Conservation (phyloP, 1,284 basidiomycete genomes). For the Heliocybe sulcata region DNA sequence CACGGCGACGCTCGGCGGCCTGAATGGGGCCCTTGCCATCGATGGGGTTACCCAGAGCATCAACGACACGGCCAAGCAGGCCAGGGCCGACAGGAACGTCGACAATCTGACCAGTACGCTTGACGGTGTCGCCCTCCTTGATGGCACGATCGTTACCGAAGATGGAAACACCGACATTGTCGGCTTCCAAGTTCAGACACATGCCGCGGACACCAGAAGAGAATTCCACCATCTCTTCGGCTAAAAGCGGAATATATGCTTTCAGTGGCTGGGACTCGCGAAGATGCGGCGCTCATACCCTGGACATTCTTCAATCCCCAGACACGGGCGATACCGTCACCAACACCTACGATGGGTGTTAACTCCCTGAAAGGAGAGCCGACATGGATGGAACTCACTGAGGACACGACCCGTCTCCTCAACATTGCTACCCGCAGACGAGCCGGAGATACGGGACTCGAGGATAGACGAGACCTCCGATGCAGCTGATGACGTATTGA, state of each 20-base stretch:
- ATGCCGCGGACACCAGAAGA: slow-evolving; percentile 97
- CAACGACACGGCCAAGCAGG: slow-evolving; percentile 97
- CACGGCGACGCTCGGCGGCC: slow-evolving; percentile 88
- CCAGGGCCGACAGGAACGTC: slow-evolving; percentile 97
- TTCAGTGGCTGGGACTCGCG: slow-evolving; percentile 9
- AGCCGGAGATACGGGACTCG: slow-evolving; percentile 96
- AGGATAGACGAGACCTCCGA: slow-evolving; percentile 99
- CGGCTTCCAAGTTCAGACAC: slow-evolving; percentile 99
- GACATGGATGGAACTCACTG: slow-evolving; percentile 50
- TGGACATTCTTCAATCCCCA: slow-evolving; percentile 92
- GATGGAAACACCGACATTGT: slow-evolving; percentile 99
- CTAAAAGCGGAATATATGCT: slow-evolving; percentile 28
- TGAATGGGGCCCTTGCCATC: slow-evolving; percentile 99
- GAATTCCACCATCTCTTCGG: slow-evolving; percentile 99
- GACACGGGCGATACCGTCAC: slow-evolving; percentile 99
- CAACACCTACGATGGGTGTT: slow-evolving; percentile 63
- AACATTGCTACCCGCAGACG: slow-evolving; percentile 86
- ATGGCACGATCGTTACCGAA: slow-evolving; percentile 99
- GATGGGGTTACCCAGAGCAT: slow-evolving; percentile 98
- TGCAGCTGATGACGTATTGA: slow-evolving; percentile 70
- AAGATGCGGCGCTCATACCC: slow-evolving; percentile 40
- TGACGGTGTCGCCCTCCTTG: slow-evolving; percentile 99
- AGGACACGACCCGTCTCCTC: slow-evolving; percentile 99
- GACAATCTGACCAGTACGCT: slow-evolving; percentile 99
- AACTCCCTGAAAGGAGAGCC: not conserved